phyloP scores from a whole-genome alignment of 164 flowering plant genomes.

The Vitis cinerea region DNA sequence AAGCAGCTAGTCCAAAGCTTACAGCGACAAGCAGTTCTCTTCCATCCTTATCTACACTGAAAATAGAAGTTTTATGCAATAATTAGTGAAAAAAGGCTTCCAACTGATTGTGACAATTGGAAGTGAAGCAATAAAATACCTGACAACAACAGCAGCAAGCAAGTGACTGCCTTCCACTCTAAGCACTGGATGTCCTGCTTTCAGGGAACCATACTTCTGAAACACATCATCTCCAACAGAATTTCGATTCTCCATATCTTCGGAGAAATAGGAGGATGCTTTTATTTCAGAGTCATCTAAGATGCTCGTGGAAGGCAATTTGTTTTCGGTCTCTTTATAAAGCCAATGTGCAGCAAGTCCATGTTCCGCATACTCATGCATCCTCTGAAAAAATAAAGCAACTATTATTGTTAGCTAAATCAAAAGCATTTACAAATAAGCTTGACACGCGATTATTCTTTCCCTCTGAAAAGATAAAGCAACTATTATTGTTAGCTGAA shows the following conservation, averaged over 20 bases:
- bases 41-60: constrained; percentile 86
- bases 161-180: constrained; percentile 89
- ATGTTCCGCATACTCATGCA: constrained; percentile 97
- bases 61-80: constrained; percentile 13
- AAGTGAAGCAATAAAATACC: constrained; percentile 33
- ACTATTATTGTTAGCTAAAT: constrained; percentile 2
- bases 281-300: constrained; percentile 33
- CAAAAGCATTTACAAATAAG: constrained; percentile 1
- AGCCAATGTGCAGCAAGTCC: constrained; percentile 99
- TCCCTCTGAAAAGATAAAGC: background rate
- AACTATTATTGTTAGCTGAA: constrained; percentile 1
- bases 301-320: constrained; percentile 24
- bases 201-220: constrained; percentile 54
- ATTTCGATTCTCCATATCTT: constrained; percentile 39
- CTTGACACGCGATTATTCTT: background rate
- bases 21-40: constrained; percentile 92
- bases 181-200: constrained; percentile 88
- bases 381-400: constrained; percentile 44
- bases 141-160: constrained; percentile 84
- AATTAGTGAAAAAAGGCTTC: background rate
- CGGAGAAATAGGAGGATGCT: constrained; percentile 36
- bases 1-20: constrained; percentile 79
- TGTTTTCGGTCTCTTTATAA: constrained; percentile 75
- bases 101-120: background rate
- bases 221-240: constrained; percentile 35